Conservation (phyloP, 2,329 filamentous ascomycete species). For the Sarocladium oryzae region DNA sequence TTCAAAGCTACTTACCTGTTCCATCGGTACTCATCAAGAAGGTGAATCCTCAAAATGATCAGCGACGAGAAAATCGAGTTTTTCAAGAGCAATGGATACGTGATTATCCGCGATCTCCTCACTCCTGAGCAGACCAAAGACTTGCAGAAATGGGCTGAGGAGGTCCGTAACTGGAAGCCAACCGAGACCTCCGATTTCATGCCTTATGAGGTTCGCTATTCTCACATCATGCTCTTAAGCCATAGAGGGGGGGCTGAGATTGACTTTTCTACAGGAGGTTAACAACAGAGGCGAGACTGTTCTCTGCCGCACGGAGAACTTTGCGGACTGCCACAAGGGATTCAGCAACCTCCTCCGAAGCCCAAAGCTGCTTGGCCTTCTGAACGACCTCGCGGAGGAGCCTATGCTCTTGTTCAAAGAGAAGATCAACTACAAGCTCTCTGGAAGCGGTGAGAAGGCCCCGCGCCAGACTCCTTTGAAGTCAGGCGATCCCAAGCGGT, state of each 20-base stretch:
- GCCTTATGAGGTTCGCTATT: slow-evolving; percentile 11
- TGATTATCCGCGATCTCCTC: slow-evolving; percentile 15
- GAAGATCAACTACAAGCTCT: slow-evolving; percentile 18
- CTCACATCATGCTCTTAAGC: background rate
- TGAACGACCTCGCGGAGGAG: slow-evolving; percentile 12
- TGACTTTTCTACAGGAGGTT: slow-evolving; percentile 8
- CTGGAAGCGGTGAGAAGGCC: slow-evolving; percentile 13
- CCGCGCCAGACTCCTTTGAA: too few species aligned
- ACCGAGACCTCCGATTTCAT: slow-evolving; percentile 13
- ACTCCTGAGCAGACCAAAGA: slow-evolving; percentile 8
- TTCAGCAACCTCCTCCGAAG: slow-evolving; percentile 14
- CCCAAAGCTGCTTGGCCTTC: slow-evolving; percentile 12
- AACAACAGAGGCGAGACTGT: slow-evolving; percentile 14
- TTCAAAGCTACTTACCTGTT: too few species aligned
- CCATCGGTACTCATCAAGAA: too few species aligned
- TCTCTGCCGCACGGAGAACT: slow-evolving; percentile 16
- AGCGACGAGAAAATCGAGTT: slow-evolving; percentile 10
- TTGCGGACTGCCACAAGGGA: slow-evolving; percentile 14
- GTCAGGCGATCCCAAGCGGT: background rate
- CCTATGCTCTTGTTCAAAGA: slow-evolving; percentile 17
- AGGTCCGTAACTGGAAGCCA: slow-evolving; percentile 14
- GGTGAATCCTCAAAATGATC: slow-evolving; percentile 13
- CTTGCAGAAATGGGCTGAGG: slow-evolving; percentile 14
- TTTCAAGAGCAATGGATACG: slow-evolving; percentile 14
- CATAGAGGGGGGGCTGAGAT: background rate